Evolutionary conservation across 75 land plant species (phyloP).

Genomic region (Pinus tabuliformis): DNA sequence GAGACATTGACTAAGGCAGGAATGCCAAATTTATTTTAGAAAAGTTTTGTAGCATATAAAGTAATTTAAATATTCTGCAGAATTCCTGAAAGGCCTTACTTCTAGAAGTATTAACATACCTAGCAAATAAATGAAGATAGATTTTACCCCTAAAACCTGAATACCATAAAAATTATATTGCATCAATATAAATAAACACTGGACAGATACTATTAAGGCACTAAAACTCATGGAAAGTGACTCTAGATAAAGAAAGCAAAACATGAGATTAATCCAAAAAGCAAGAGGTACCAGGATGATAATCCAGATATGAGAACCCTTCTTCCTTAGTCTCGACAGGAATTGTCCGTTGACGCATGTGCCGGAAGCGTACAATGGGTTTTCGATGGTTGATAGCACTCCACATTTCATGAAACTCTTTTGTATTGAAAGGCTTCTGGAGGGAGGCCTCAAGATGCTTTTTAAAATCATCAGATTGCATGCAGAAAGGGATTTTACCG

Average conservation of each 20-base stretch:
- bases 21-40: background rate
- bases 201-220: background rate
- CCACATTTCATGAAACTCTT: constrained; percentile 23
- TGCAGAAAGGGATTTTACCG: constrained; percentile 2
- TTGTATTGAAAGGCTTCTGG: constrained; percentile 22
- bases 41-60: background rate
- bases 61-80: background rate
- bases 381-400: constrained; percentile 22
- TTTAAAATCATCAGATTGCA: constrained; percentile 11
- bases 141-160: too few species aligned
- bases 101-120: too few species aligned
- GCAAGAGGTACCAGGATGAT: constrained; percentile 34
- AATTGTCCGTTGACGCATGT: constrained; percentile 27
- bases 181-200: too few species aligned
- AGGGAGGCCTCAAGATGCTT: constrained; percentile 26
- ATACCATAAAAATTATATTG: too few species aligned
- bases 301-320: constrained; percentile 44
- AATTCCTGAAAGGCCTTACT: background rate
- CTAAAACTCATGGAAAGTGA: background rate
- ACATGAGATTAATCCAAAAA: background rate
- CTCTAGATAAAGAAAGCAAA: constrained; percentile 3
- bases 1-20: background rate
- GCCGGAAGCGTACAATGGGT: constrained; percentile 20
- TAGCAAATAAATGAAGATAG: too few species aligned
- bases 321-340: constrained; percentile 19